Percentiles rank a stretch among this genome's conserved stretches.
phyloP scores from a whole-genome alignment of 148 eudicot species.

The Dianthus caryophyllus region DNA sequence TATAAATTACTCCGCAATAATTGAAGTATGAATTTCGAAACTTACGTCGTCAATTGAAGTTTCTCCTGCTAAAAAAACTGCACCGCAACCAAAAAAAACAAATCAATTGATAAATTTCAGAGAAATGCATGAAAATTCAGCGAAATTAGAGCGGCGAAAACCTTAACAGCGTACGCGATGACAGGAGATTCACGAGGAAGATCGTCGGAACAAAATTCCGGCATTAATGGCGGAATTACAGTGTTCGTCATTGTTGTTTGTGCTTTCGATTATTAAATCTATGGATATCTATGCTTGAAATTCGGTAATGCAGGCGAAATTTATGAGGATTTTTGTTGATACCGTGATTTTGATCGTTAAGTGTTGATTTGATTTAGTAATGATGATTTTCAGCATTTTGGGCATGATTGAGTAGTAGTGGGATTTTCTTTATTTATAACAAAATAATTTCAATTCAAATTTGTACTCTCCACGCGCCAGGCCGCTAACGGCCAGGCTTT shows the following conservation, averaged over 20 bases:
- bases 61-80: slow-evolving; percentile 8
- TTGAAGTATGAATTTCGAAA: background rate
- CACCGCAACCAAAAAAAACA: background rate
- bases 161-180: slow-evolving; percentile 86
- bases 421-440: no score
- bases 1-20: background rate
- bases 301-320: background rate
- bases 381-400: no score
- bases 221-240: slow-evolving; percentile 30
- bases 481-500: no score
- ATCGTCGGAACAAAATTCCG: slow-evolving; percentile 87
- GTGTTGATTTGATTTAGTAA: no score
- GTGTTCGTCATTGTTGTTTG: slow-evolving; percentile 32
- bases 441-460: no score
- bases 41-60: slow-evolving; percentile 23
- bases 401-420: no score
- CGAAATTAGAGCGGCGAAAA: slow-evolving; percentile 19
- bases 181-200: slow-evolving; percentile 67
- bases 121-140: background rate
- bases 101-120: background rate
- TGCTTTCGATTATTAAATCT: background rate
- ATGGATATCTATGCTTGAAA: slow-evolving; percentile 5
- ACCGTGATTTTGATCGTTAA: no score
- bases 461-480: no score
- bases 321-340: background rate